phyloP scores from a whole-genome alignment of 345 rosid species.

The Lumnitzera racemosa region DNA sequence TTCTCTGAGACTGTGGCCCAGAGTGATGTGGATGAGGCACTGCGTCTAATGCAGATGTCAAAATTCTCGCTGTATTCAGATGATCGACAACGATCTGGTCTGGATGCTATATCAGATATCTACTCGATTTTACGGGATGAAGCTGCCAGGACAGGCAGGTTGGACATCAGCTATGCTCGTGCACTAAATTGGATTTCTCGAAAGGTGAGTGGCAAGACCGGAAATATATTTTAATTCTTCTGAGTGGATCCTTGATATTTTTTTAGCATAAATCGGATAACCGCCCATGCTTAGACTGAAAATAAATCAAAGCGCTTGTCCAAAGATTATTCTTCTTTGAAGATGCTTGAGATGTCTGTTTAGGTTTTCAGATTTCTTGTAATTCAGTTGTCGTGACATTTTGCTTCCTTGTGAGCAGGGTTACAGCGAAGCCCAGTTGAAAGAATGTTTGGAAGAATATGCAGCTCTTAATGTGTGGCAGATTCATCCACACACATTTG shows the following conservation, averaged over 20 bases:
- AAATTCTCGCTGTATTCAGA: conserved; percentile 92
- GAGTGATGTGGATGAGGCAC: conserved; percentile 98
- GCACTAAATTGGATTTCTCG: conserved; percentile 98
- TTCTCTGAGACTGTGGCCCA: conserved; percentile 93
- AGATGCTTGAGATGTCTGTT: too few species aligned
- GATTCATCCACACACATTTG: conserved; percentile 86
- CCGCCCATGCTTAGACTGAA: too few species aligned
- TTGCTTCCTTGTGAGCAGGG: conserved; percentile 52
- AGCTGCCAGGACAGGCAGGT: conserved; percentile 78
- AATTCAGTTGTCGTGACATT: not conserved
- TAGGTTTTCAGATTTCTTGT: not conserved
- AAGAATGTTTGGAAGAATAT: conserved; percentile 96
- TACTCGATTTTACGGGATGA: conserved; percentile 94
- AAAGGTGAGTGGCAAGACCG: conserved; percentile 51
- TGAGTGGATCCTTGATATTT: not conserved
- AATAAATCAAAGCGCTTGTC: too few species aligned
- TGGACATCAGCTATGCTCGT: conserved; percentile 75
- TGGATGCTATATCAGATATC: conserved; percentile 95
- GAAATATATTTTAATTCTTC: not conserved
- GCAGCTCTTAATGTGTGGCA: conserved; percentile 96
- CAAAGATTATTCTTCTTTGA: too few species aligned
- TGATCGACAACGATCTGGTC: conserved; percentile 81
- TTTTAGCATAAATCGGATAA: not conserved
- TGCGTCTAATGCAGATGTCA: conserved; percentile 97
- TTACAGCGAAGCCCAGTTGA: conserved; percentile 94